A percentile compares a stretch with the other conserved stretches of the same genome.
Evolutionary conservation across 192 early-diverging fungal species (phyloP).

Genomic region (Martensiomyces pterosporus): DNA sequence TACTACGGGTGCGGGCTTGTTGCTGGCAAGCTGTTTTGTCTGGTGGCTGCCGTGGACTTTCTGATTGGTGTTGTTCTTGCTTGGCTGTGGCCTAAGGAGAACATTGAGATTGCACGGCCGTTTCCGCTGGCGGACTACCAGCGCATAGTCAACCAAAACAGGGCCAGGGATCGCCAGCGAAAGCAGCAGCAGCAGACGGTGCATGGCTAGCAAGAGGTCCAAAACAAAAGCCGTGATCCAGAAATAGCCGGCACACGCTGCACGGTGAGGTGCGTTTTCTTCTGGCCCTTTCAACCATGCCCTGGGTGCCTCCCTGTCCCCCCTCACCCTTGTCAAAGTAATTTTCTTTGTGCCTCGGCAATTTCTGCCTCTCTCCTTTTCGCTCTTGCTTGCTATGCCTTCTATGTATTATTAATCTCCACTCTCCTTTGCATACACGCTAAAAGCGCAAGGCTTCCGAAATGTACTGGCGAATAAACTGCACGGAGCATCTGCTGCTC

Average conservation of each 20-base stretch:
- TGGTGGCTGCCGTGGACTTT: conserved; percentile 86
- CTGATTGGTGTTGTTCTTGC: conserved; percentile 78
- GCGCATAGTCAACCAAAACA: conserved; percentile 10
- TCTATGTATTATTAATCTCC: conserved; percentile 12
- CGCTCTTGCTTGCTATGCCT: conserved; percentile 5
- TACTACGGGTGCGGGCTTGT: conserved; percentile 85
- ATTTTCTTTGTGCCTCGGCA: no score
- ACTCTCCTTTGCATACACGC: no score
- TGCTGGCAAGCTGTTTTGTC: conserved; percentile 87
- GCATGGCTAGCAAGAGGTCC: no score
- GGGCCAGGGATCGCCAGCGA: conserved; percentile 2
- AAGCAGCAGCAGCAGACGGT: background rate
- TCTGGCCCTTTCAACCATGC: no score
- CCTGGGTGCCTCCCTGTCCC: no score
- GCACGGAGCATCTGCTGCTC: conserved; percentile 42
- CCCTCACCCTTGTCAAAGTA: no score
- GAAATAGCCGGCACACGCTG: background rate
- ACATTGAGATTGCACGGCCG: conserved; percentile 68
- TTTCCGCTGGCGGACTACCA: conserved; percentile 46
- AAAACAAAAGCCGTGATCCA: no score
- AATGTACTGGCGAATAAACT: conserved; percentile 50
- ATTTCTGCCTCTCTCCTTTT: conserved; percentile 1
- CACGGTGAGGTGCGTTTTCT: background rate
- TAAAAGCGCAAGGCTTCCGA: no score
- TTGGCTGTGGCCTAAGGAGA: conserved; percentile 66